These are phyloP conservation scores for Paecilomyces niveus DNA, from an alignment of 2,329 filamentous ascomycete genomes.

Conservation along the genomic window DNA sequence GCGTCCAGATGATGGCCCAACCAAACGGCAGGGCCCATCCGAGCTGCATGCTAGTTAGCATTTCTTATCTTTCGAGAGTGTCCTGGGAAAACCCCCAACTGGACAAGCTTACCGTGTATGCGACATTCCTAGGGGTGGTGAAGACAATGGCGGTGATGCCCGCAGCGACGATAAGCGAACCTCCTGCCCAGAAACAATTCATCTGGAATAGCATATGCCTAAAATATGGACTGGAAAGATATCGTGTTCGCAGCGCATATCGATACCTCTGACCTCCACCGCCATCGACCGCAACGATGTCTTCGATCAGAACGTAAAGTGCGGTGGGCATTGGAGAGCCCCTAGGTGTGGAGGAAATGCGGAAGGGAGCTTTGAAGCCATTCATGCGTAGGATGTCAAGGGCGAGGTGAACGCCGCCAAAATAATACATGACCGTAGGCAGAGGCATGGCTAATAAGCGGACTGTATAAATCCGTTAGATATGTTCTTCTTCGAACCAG, in stretches of 20 bases:
- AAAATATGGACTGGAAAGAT: conserved; percentile 49
- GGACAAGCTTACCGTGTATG: conserved; percentile 35
- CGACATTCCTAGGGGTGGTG: conserved; percentile 41
- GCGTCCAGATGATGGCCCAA: conserved; percentile 36
- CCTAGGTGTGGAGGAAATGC: conserved; percentile 57
- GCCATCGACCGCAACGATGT: conserved; percentile 61
- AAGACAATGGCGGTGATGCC: conserved; percentile 44
- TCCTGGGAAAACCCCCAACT: neutral
- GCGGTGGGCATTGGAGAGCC: conserved; percentile 53
- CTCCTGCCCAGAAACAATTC: conserved; percentile 52
- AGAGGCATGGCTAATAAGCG: conserved; percentile 39
- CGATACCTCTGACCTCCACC: conserved; percentile 51
- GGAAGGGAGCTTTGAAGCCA: conserved; percentile 49
- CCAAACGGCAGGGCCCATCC: conserved; percentile 38
- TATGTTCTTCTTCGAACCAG: neutral
- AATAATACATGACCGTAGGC: conserved; percentile 41
- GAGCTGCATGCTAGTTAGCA: conserved; percentile 17
- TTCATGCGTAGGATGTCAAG: conserved; percentile 35
- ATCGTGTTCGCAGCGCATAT: conserved; percentile 44
- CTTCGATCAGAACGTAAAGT: conserved; percentile 60
- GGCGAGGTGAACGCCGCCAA: conserved; percentile 33
- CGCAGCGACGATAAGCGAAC: conserved; percentile 41
- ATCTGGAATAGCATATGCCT: conserved; percentile 47
- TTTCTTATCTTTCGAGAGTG: conserved; percentile 1
- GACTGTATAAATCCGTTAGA: conserved; percentile 16